Evolutionary conservation across 2,329 filamentous ascomycete genomes (phyloP), one percentile per base, ranked within the genome.

Genomic region (Domatiomyces globalis): DNA sequence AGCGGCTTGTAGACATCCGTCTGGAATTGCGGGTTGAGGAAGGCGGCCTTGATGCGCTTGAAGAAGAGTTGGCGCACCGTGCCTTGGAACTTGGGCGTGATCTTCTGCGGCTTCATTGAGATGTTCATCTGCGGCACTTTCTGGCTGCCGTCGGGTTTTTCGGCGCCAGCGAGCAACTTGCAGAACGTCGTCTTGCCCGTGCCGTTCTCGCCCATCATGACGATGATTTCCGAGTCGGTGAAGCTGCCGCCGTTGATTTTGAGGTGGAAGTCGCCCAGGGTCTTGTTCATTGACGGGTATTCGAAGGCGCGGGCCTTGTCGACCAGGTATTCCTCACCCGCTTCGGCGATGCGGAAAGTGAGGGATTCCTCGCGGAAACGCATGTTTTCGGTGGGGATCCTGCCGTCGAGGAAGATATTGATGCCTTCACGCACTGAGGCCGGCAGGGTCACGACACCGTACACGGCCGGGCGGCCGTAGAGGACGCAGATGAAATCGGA

Each of bases 151-250:
- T 98, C 94, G 7, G 94, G 92, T 73, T 95, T 90, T 62, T 94
- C 78, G 42, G 85, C 87, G 66, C 94, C 94, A 52, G 92, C 92
- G 60, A 98, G 77, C 73, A 98, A 84, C 66, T 84, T 87, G 76
- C 90, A 96, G 78, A 98, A 98, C 4, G 92, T 98, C 1, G 92
- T 98, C 78, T 98, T 95, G 68, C 94, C 94, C 36, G 94, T 98
- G 72, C 92, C 92, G 72, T 98, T 98, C 75, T 96, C 90, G 61
- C 92, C 92, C 92, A 98, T 96, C 87, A 98, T 94, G 70, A 98
- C 92, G 52, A 98, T 81, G 61, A 98, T 98, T 67, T 98, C 92
- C 0, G 92, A 98, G 68, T 98, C 90, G 18, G 92, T 96, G 67
- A 98, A 98, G 55, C 83, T 76, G 61, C 94, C 92, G 20, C 78